Evolutionary conservation across 1,139 yeast species (phyloP).

Genomic region (Hanseniaspora uvarum): DNA sequence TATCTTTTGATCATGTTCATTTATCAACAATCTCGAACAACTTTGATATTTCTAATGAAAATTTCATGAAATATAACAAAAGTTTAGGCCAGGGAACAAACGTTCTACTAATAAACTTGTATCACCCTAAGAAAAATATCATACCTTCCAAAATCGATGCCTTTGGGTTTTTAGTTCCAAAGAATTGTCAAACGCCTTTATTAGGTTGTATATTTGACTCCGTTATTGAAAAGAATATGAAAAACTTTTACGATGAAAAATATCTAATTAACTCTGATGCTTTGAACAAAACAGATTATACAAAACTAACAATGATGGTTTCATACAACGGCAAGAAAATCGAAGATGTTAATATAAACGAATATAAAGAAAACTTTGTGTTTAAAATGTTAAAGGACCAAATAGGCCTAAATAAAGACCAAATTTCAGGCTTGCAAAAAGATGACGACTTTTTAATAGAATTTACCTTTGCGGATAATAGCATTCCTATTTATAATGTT

Average conservation of each 20-base stretch:
- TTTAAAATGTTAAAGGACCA: conserved; percentile 42
- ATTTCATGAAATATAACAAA: conserved; percentile 26
- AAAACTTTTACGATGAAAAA: conserved; percentile 26
- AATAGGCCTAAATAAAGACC: conserved; percentile 38
- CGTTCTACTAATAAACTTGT: conserved; percentile 53
- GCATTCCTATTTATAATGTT: conserved; percentile 74
- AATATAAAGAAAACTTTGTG: conserved; percentile 39
- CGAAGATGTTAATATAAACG: conserved; percentile 36
- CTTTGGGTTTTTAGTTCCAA: conserved; percentile 84
- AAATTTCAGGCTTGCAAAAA: conserved; percentile 23
- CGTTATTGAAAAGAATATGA: conserved; percentile 50
- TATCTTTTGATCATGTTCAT: conserved; percentile 19
- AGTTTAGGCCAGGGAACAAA: conserved; percentile 36
- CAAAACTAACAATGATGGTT: conserved; percentile 77
- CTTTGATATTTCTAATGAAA: conserved; percentile 16
- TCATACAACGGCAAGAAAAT: conserved; percentile 63
- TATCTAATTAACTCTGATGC: conserved; percentile 10
- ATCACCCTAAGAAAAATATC: conserved; percentile 38
- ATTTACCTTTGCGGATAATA: conserved; percentile 34
- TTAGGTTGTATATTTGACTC: conserved; percentile 89
- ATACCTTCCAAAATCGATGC: conserved; percentile 39
- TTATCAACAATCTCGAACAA: conserved; percentile 19
- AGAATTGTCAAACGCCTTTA: conserved; percentile 48
- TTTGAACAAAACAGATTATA: conserved; percentile 36
- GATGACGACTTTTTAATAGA: conserved; percentile 27